These are phyloP conservation scores for Elsinoe ampelina DNA, from an alignment of 2,329 filamentous ascomycete genomes.

Conservation along the genomic window DNA sequence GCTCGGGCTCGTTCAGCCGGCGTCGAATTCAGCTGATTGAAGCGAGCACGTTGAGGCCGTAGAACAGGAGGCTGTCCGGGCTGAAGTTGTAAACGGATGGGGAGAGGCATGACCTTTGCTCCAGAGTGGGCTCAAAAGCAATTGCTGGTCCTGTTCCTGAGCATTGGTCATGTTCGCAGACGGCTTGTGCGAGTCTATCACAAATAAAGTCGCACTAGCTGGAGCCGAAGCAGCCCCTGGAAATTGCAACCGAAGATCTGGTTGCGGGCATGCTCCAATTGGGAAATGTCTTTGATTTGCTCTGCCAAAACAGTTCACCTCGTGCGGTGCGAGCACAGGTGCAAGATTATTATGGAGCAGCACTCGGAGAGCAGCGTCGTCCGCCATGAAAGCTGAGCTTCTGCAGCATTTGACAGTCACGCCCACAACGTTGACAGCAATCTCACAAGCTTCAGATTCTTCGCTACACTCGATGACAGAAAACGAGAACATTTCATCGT, in stretches of 20 bases:
- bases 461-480: not conserved
- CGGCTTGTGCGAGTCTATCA: conserved; percentile 3
- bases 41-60: not conserved
- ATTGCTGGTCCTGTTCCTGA: conserved; percentile 9
- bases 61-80: not conserved
- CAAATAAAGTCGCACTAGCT: conserved; percentile 10
- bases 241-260: conserved; percentile 10
- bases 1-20: conserved; percentile 1
- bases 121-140: not conserved
- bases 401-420: not conserved
- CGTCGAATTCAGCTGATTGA: not conserved
- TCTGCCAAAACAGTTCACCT: not conserved
- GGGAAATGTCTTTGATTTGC: conserved; percentile 4
- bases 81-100: not conserved
- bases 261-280: not conserved
- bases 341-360: not conserved
- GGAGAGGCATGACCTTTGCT: not conserved
- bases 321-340: not conserved
- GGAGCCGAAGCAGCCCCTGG: conserved; percentile 7
- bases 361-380: not conserved
- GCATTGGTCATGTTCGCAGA: conserved; percentile 3
- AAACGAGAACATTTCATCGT: conserved; percentile 1
- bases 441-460: not conserved
- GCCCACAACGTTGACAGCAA: not conserved
- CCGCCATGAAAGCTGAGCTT: not conserved